phyloP scores from a whole-genome alignment of 768 basidiomycete genomes.

The Lepiota brunneoincarnata region DNA sequence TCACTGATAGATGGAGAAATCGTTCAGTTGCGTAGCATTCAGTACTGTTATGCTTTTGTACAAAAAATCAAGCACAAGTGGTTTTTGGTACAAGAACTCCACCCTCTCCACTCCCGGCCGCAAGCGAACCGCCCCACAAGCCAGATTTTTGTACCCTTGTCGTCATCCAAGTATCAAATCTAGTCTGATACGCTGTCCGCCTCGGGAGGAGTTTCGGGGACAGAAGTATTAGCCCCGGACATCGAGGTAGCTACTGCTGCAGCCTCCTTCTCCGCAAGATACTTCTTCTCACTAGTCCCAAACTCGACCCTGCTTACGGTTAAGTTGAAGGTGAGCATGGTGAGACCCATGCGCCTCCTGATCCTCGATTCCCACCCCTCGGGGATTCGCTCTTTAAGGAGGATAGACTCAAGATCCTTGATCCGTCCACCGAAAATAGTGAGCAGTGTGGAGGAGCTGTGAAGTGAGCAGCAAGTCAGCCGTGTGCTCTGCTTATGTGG shows the following conservation, averaged over 20 bases:
- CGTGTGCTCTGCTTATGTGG: not conserved
- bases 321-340: conserved; percentile 49
- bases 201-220: not conserved
- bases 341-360: conserved; percentile 48
- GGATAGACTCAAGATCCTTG: conserved; percentile 43
- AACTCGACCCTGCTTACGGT: conserved; percentile 34
- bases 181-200: not conserved
- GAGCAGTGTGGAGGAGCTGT: conserved; percentile 59
- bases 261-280: conserved; percentile 15
- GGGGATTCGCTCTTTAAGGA: conserved; percentile 63
- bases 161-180: not conserved
- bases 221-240: not conserved
- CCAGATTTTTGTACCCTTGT: not conserved
- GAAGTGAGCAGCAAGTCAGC: not conserved
- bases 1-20: conserved; percentile 1
- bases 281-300: conserved; percentile 29
- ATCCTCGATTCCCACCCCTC: conserved; percentile 62
- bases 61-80: not conserved
- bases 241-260: not conserved
- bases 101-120: no score
- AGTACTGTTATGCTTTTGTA: not conserved
- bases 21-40: not conserved
- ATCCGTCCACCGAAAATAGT: conserved; percentile 49
- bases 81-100: not conserved
- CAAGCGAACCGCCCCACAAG: no score